Evolutionary conservation across 169 alveolate genomes (phyloP), one percentile per base, ranked within the genome.

Genomic region (Plasmodium gonderi): DNA sequence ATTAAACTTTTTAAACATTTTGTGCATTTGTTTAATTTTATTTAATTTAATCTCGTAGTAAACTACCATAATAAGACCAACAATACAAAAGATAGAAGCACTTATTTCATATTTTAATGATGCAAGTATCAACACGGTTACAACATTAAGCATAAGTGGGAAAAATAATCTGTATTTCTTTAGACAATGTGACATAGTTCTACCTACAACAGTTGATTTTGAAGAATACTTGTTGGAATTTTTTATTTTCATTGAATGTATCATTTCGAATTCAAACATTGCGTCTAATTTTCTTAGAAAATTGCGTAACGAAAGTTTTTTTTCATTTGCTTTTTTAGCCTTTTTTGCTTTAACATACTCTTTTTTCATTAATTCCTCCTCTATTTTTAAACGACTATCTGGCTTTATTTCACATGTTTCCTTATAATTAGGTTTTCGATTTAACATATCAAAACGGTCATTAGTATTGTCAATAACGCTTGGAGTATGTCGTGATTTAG

Each of bases 31-130:
- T 69, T 29, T 69, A 40, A 69, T 31, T 69, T 69, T 69, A 40
- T 8, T 69, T 69, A 69, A 69, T 69, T 69, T 69, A 33, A 69
- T 3, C 44, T 69, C 49, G 44, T 69, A 69, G 20, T 69, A 69
- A 69, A 33, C 44, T 26, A 69, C 49, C 42, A 29, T 2, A 14
- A 69, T 29, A 69, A 69, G 9, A 29, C 79, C 79, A 14, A 69
- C 6, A 20, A 69, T 33, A 20, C 54, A 69, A 69, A 69, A 7
- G 8, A 69, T 12, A 33, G 20, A 6, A 33, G 79, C 49, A 33
- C 26, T 12, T 69, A 33, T 40, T 29, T 69, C 60, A 33, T 12
- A 29, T 17, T 9, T 7, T 3, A 33, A 1, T 14, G 26, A 12
- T 3, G 6, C n/a, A 31, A 26, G 49, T 69, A 17, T 5, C 4